Evolutionary conservation across 345 rosid genomes (phyloP).

Genomic region (Lumnitzera littorea): DNA sequence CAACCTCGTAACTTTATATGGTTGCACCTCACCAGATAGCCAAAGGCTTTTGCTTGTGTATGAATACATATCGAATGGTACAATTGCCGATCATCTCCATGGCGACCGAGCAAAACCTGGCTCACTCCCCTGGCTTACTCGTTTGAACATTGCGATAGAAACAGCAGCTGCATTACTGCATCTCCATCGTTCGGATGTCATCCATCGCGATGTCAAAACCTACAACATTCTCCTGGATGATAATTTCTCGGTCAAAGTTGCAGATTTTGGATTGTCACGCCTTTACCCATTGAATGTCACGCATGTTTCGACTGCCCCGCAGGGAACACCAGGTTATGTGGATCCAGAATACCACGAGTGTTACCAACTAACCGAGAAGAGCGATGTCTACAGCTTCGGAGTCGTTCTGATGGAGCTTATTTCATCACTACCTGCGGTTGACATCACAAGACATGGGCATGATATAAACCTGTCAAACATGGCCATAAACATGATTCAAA

Average conservation of each 20-base stretch:
- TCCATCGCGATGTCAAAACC: conserved; percentile 91
- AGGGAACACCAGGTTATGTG: conserved; percentile 92
- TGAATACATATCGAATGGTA: conserved; percentile 79
- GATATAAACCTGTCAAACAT: conserved; percentile 74
- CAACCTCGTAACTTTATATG: conserved; percentile 69
- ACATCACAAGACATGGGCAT: conserved; percentile 66
- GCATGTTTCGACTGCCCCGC: conserved; percentile 88
- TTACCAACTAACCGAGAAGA: conserved; percentile 76
- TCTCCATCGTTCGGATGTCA: conserved; percentile 66
- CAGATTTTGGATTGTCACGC: conserved; percentile 87
- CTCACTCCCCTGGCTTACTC: conserved; percentile 47
- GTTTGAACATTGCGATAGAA: conserved; percentile 76
- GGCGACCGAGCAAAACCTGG: conserved; percentile 61
- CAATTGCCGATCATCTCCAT: conserved; percentile 80
- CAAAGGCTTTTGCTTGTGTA: conserved; percentile 74
- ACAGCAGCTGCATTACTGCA: conserved; percentile 69
- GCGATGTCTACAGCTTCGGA: conserved; percentile 80
- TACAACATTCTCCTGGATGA: conserved; percentile 78
- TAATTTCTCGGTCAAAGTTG: conserved; percentile 77
- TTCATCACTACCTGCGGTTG: conserved; percentile 86
- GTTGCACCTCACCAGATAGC: conserved; percentile 80
- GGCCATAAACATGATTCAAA: conserved; percentile 76
- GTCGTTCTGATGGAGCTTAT: conserved; percentile 58
- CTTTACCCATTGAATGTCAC: conserved; percentile 58
- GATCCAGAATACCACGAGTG: conserved; percentile 89